These are phyloP conservation scores for Arachis hypogaea DNA, from an alignment of 306 rosid species.

Conservation along the genomic window DNA sequence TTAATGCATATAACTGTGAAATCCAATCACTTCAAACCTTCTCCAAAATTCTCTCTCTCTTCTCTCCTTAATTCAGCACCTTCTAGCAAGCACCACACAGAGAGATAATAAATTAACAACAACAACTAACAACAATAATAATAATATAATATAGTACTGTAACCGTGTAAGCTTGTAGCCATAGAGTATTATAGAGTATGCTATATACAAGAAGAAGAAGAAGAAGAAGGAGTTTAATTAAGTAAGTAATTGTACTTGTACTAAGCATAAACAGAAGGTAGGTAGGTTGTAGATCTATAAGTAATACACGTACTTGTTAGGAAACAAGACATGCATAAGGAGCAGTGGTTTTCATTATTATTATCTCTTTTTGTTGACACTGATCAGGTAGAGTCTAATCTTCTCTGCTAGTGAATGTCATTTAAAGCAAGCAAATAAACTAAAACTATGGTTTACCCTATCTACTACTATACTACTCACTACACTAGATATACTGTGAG, in stretches of 20 bases:
- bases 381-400: no score
- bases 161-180: no score
- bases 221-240: conserved; percentile 5
- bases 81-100: conserved; percentile 2
- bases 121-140: no score
- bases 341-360: conserved; percentile 17
- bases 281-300: conserved; percentile 15
- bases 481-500: no score
- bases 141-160: no score
- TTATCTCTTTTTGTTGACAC: not conserved
- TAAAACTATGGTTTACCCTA: no score
- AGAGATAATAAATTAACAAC: not conserved
- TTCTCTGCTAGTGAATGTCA: conserved; percentile 15
- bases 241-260: not conserved
- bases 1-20: conserved; percentile 23
- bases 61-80: not conserved
- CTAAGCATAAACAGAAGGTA: not conserved
- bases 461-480: no score
- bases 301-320: not conserved
- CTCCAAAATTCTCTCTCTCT: conserved; percentile 2
- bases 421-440: conserved; percentile 21
- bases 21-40: not conserved
- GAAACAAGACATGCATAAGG: conserved; percentile 34
- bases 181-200: conserved; percentile 1
- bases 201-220: conserved; percentile 1